Base-by-base conservation (phyloP, 345 rosid species). In the Dipteronia sinensis region DNA sequence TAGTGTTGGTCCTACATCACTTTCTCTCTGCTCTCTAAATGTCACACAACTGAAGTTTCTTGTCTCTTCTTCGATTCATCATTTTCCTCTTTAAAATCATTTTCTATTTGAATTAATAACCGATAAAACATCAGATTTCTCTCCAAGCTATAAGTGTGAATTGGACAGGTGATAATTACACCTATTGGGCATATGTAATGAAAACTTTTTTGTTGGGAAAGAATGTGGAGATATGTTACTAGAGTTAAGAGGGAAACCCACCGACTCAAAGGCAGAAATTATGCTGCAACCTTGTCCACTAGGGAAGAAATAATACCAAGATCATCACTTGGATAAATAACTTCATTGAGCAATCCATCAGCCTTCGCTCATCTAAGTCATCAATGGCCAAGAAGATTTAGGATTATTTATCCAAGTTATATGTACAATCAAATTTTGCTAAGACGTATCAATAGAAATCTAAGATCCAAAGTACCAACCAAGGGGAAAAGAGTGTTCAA, bases 161-260 rank as follows among this genome's bases (percentile, higher is more conserved):
- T 12, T 59, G 20, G 13, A 59, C 64, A 59, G 25, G 64, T 59
- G 64, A 59, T 4, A 59, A 59, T 59, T 59, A 59, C 64, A 59
- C 64, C 64, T 59, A 59, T 20, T 46, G 64, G 64, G 64, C 64
- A 59, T 59, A 17, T 59, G 64, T 20, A 22, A 59, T 20, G 64
- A n/a, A 59, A 6, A 59, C 20, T n/a, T n/a, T 56, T 56, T 59
- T 59, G 64, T 6, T 59, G 15, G 10, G 64, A 20, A 59, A 59
- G 27, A 1, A 59, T 59, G 23, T 5, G 25, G 64, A n/a, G 27
- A 0, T 59, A 59, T 59, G 25, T 59, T 17, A 20, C 23, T 19
- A 9, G 27, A 22, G 23, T 7, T 1, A 22, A 22, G 10, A 17
- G 22, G 2, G 23, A 59, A 19, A n/a, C 64, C 64, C 9, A 59